Evolutionary conservation across 75 land plant species (phyloP), one percentile per base, ranked within the genome.

Genomic region (Isoetes taiwanensis): DNA sequence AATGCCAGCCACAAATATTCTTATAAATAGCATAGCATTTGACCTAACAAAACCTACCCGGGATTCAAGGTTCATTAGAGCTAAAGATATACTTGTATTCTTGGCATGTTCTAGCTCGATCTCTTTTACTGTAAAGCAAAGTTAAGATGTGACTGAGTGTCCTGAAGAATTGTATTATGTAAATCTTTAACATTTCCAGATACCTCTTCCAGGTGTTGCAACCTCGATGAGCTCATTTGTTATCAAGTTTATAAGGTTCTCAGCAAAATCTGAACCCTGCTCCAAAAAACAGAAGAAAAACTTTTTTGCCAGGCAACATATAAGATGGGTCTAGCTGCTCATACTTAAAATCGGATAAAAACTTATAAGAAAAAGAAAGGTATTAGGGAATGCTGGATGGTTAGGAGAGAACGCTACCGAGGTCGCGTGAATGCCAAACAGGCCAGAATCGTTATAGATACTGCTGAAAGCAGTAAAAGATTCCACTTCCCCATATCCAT

Each of bases 11-110:
- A 31, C 17, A 8, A 10, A 19, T 10, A 20, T 33, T 23, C 3
- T 2, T 42, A 2, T 9, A 34, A 24, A 16, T n/a, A n/a, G n/a
- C 43, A 29, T 39, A 3, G 4, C 11, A 48, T 32, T 8, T 19
- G 50, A 16, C 39, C 28, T 43, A 26, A 53, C 28, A 58, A 33
- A 61, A 14, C 40, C 32, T 70, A 86, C 98, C 66, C 98, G 83
- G 2, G 98, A 88, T 72, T 93, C 98, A 68, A 93, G 66, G 60
- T 84, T 86, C 96, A 93, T 93, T 64, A 93, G 57, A 55, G 88
- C 73, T 0, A 81, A 78, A 21, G 98, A 75, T 57, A 84, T 81
- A 1, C 95, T 84, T 20, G 90, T 52, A 41, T 67, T 70, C 72
- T 88, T 93, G 10, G 98, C 98, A 63, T 90, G 96, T 28, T 71